phyloP scores from a whole-genome alignment of 345 rosid species.

The Noccaea bulbosa region DNA sequence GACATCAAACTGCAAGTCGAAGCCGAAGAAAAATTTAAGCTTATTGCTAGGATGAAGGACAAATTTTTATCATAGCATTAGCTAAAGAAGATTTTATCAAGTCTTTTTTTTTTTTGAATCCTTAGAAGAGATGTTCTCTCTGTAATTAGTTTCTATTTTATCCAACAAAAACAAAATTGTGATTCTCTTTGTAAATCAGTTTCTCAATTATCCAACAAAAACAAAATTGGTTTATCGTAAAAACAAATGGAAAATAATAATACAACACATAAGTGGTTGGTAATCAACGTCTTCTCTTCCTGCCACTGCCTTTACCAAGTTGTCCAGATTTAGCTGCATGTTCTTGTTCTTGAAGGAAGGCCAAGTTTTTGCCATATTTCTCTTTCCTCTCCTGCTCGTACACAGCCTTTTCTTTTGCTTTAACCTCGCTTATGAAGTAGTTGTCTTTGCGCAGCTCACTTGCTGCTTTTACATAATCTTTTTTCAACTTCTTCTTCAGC shows the following conservation, averaged over 20 bases:
- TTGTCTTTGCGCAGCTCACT: slow-evolving; percentile 86
- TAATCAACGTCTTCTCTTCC: slow-evolving; percentile 44
- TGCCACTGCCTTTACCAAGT: slow-evolving; percentile 70
- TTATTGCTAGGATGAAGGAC: slow-evolving; percentile 84
- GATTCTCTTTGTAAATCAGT: slow-evolving; percentile 34
- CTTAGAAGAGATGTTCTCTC: background rate
- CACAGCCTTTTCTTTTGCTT: slow-evolving; percentile 61
- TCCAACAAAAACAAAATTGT: slow-evolving; percentile 35
- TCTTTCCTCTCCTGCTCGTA: slow-evolving; percentile 67
- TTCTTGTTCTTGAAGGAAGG: slow-evolving; percentile 94
- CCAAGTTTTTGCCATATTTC: slow-evolving; percentile 67
- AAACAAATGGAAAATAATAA: background rate
- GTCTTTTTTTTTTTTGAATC: background rate
- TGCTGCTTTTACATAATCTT: slow-evolving; percentile 69
- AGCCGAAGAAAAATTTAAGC: slow-evolving; percentile 92
- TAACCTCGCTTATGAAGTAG: slow-evolving; percentile 48
- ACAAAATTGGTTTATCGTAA: slow-evolving; percentile 12
- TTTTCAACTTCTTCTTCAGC: slow-evolving; percentile 57
- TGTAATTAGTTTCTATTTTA: slow-evolving; percentile 32
- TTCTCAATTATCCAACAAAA: slow-evolving; percentile 20
- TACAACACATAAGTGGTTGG: background rate
- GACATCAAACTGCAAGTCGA: slow-evolving; percentile 78
- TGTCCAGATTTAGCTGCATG: slow-evolving; percentile 89
- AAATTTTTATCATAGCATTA: slow-evolving; percentile 48
- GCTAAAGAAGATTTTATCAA: background rate